A percentile compares a stretch with the other conserved stretches of the same genome.
Evolutionary conservation across 2,329 filamentous ascomycete genomes (phyloP).

Genomic region (Paecilomyces dactylethromorphus): DNA sequence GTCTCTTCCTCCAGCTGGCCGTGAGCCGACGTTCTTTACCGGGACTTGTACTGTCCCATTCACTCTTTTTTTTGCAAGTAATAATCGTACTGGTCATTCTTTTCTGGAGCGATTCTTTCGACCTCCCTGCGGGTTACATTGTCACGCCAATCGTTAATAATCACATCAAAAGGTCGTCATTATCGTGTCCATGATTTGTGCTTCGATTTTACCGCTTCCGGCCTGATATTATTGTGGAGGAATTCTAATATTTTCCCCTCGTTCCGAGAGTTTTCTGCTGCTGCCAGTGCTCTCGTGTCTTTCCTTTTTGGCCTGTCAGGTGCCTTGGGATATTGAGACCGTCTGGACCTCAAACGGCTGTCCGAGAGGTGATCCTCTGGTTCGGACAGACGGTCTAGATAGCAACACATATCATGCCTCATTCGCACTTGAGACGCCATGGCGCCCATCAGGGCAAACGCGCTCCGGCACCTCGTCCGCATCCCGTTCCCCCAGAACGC

Average conservation of each 20-base stretch:
- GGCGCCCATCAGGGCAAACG: constrained; percentile 16
- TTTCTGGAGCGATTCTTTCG: not conserved
- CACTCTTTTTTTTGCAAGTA: constrained; percentile 17
- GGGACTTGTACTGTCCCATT: constrained; percentile 14
- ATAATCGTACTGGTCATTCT: constrained; percentile 4
- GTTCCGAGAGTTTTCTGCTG: not conserved
- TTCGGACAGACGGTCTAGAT: not conserved
- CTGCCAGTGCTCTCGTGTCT: not conserved
- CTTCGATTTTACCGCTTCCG: not conserved
- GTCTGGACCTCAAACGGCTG: not conserved
- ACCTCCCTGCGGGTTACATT: not conserved
- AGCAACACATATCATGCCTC: constrained; percentile 15
- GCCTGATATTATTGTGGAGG: not conserved
- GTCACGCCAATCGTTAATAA: not conserved
- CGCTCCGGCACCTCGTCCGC: constrained; percentile 14
- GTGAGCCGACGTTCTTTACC: constrained; percentile 20
- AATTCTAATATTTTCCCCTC: not conserved
- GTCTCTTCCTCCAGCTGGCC: constrained; percentile 8
- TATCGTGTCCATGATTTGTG: not conserved
- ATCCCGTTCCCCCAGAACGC: constrained; percentile 19
- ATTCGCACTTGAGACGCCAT: constrained; percentile 19
- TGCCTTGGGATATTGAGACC: not conserved
- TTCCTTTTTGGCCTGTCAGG: not conserved
- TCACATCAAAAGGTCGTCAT: not conserved
- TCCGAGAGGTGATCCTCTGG: not conserved